These are phyloP conservation scores for Globisporangium paroecandrum DNA, from an alignment of 352 stramenopile species.

Conservation along the genomic window DNA sequence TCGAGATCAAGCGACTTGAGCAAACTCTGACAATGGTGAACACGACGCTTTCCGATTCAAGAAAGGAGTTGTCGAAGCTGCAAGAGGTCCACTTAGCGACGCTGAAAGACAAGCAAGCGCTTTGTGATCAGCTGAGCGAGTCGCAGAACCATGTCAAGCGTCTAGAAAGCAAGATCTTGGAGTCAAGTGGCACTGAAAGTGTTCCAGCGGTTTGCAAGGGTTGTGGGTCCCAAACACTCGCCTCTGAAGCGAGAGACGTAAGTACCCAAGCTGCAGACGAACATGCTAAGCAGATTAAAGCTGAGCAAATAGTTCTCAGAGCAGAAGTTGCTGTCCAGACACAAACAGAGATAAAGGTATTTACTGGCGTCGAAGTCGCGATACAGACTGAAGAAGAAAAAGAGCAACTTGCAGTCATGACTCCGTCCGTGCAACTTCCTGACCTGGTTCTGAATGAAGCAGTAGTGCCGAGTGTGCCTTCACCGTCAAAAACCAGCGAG, in stretches of 20 bases:
- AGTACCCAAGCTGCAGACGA: slow-evolving; percentile 4
- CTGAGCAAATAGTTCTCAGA: neutral
- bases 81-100: slow-evolving; percentile 36
- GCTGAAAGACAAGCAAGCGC: slow-evolving; percentile 45
- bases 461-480: neutral
- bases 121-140: slow-evolving; percentile 35
- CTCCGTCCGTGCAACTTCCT: neutral
- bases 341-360: neutral
- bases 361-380: neutral
- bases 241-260: slow-evolving; percentile 9
- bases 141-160: slow-evolving; percentile 13
- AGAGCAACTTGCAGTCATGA: neutral
- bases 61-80: slow-evolving; percentile 42
- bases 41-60: slow-evolving; percentile 30
- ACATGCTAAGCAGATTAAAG: neutral
- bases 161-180: slow-evolving; percentile 20
- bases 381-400: slow-evolving; percentile 5
- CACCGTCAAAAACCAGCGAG: neutral
- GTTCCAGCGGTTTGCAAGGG: slow-evolving; percentile 18
- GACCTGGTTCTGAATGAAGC: neutral
- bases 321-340: slow-evolving; percentile 4
- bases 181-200: slow-evolving; percentile 4
- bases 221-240: slow-evolving; percentile 13
- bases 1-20: slow-evolving; percentile 42
- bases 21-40: slow-evolving; percentile 42